These are phyloP conservation scores for Ulmus americana DNA, from an alignment of 331 rosid species.

Conservation along the genomic window DNA sequence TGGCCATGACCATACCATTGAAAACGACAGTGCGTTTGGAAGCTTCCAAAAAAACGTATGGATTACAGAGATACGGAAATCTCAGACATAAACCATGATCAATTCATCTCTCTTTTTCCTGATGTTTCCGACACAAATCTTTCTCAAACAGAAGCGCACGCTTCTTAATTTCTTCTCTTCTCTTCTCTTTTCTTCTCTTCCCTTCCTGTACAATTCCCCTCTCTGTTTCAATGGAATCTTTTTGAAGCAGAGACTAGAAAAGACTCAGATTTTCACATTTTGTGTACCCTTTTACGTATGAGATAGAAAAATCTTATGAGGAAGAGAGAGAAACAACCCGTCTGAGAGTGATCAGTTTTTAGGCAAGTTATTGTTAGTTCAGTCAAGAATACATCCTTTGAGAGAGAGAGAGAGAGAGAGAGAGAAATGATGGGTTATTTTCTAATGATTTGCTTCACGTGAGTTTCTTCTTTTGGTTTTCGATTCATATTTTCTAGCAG, in stretches of 20 bases:
- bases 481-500: constrained; percentile 14
- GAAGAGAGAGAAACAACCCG: background rate
- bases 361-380: background rate
- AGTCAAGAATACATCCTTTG: too few relatives aligned
- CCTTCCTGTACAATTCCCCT: constrained; percentile 7
- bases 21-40: constrained; percentile 39
- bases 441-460: constrained; percentile 30
- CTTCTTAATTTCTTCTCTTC: background rate
- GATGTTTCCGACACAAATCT: background rate
- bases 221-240: constrained; percentile 9
- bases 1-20: background rate
- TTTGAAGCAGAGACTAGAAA: background rate
- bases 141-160: background rate
- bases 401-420: too few relatives aligned
- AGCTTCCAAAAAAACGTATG: constrained; percentile 33
- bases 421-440: background rate
- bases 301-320: background rate
- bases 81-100: constrained; percentile 12
- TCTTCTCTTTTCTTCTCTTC: background rate
- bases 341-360: background rate
- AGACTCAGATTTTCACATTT: background rate
- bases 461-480: constrained; percentile 38
- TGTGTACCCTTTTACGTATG: background rate
- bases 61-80: too few relatives aligned
- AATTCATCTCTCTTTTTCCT: constrained; percentile 12